These are phyloP conservation scores for Termitomyces sp. DNA, from an alignment of 768 basidiomycete genomes.

Conservation along the genomic window DNA sequence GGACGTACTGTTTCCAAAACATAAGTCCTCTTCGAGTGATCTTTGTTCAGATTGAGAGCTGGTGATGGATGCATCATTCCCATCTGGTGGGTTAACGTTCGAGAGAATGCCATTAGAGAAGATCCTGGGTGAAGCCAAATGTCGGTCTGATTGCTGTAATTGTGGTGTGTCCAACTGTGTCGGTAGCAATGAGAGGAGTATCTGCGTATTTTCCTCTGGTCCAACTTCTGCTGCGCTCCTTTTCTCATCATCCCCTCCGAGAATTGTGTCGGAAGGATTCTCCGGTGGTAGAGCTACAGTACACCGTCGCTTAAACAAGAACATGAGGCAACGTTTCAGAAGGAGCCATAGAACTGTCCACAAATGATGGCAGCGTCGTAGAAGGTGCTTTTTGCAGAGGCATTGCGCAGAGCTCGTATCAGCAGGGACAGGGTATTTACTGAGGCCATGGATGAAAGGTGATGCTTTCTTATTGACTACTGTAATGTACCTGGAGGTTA, in stretches of 20 bases:
- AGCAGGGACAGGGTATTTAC: neutral
- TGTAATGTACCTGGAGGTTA: no score
- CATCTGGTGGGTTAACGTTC: slow-evolving; percentile 6
- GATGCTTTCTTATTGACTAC: no score
- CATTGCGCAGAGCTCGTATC: neutral
- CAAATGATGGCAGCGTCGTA: slow-evolving; percentile 1
- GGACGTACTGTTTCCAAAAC: neutral
- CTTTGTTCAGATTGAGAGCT: neutral
- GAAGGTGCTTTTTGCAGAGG: neutral
- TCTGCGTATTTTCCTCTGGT: neutral
- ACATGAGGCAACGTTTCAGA: neutral
- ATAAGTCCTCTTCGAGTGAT: neutral
- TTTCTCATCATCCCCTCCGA: neutral
- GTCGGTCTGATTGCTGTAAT: neutral
- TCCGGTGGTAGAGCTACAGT: neutral
- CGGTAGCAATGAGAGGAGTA: neutral
- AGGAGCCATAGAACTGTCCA: neutral
- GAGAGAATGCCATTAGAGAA: neutral
- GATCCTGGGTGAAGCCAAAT: neutral
- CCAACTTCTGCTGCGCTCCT: neutral
- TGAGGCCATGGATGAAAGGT: neutral
- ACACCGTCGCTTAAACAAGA: neutral
- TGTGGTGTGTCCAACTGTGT: neutral
- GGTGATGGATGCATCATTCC: neutral
- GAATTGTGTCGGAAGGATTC: neutral